These are phyloP conservation scores for Henckelia pumila DNA, from an alignment of 257 asterid genomes.

Conservation along the genomic window DNA sequence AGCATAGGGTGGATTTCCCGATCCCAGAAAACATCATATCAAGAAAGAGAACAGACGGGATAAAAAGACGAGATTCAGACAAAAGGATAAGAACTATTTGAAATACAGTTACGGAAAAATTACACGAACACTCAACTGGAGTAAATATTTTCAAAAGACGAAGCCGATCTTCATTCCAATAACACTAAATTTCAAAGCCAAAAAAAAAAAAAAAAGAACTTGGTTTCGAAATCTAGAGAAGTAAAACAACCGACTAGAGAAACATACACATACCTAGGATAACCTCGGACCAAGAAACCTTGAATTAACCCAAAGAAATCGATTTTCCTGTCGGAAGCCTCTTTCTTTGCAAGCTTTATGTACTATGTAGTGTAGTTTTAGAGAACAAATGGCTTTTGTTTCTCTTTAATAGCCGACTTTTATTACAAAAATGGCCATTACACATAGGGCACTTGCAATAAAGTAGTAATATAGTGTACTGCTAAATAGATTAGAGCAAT, in stretches of 20 bases:
- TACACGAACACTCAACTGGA: neutral
- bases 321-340: neutral
- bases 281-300: neutral
- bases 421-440: neutral
- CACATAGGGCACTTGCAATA: neutral
- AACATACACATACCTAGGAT: neutral
- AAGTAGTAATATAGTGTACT: neutral
- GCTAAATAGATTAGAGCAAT: neutral
- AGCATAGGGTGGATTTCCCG: neutral
- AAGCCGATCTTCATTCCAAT: neutral
- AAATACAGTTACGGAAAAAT: neutral
- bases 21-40: neutral
- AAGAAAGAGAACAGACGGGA: neutral
- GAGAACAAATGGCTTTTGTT: neutral
- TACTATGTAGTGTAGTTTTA: neutral
- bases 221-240: neutral
- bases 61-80: neutral
- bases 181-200: no score
- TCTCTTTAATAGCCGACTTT: neutral
- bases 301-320: no score
- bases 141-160: no score
- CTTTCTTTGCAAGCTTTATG: neutral
- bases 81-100: no score
- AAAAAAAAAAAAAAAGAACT: neutral
- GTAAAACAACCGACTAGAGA: neutral